phyloP scores from a whole-genome alignment of 345 rosid species.

The Boechera stricta region DNA sequence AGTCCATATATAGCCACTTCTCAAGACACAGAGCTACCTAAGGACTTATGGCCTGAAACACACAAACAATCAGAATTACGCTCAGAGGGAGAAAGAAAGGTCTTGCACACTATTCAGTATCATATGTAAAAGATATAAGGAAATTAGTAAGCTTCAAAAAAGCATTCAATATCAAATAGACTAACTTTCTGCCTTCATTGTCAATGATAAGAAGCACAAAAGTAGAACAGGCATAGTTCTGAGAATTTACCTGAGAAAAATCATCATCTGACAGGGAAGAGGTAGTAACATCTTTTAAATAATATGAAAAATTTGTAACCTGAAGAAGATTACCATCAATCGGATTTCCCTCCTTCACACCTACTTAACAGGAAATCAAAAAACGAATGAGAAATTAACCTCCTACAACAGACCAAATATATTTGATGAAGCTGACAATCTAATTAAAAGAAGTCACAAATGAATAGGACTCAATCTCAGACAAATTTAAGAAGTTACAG shows the following conservation, averaged over 20 bases:
- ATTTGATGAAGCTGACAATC: slow-evolving; percentile 8
- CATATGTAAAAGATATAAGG: not conserved
- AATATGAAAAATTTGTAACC: slow-evolving; percentile 54
- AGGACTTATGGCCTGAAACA: not conserved
- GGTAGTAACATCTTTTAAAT: slow-evolving; percentile 51
- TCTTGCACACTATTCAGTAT: slow-evolving; percentile 3
- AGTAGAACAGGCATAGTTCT: not conserved
- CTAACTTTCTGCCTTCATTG: slow-evolving; percentile 40
- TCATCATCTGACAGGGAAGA: slow-evolving; percentile 72
- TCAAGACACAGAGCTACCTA: slow-evolving; percentile 9
- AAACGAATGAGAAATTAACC: not conserved
- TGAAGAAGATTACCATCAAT: slow-evolving; percentile 54
- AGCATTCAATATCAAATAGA: slow-evolving; percentile 43
- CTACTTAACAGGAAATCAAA: slow-evolving; percentile 46
- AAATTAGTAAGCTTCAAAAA: slow-evolving; percentile 57
- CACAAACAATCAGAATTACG: not conserved
- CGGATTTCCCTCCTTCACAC: slow-evolving; percentile 55
- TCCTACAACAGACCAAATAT: not conserved
- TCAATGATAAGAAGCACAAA: not conserved
- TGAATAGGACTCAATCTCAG: slow-evolving; percentile 9
- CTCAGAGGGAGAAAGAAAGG: not conserved
- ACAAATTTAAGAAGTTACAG: not conserved
- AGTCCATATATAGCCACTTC: not conserved
- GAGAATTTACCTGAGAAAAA: slow-evolving; percentile 63
- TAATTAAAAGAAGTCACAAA: not conserved